Base-by-base conservation (phyloP, 2,329 filamentous ascomycete genomes). In the Cordyceps militaris region DNA sequence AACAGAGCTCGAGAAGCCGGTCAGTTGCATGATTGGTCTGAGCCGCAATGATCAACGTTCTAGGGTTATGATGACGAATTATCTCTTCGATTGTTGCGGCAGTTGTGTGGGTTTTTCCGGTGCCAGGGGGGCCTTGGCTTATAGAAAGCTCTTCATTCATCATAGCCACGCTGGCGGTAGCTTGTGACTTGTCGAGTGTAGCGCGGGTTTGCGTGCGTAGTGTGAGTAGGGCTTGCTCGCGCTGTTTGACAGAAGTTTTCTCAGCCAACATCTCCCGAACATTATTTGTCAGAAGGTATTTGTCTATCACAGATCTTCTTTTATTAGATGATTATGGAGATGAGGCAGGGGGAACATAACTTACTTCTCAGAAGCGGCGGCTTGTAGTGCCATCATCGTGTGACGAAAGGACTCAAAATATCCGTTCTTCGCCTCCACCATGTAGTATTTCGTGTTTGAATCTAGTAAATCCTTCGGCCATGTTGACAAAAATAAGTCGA, bases 1-100 rank as follows among this genome's bases (percentile, higher is more conserved):
- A 75, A 16, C 91, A 77, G 56, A 86, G 82, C 1, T 74, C 73
- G 0, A 96, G 75, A 0, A 97, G 76, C 66, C 96, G 91, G 64
- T 97, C 91, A 0, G 96, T 74, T 0, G 91, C 91, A 70, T 96
- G 91, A 59, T 97, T 97, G 0, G 91, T 97, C 65, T 96, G 91
- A 8, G 90, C 91, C 0, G 91, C 82, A 3, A 96, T 77, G 21
- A 96, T 78, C 30, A 97, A 85, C 0, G 89, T 78, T 55, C 92
- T 74, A 1, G 86, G 76, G 48, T 81, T 83, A 6, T 24, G 23
- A 9, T 38, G 36, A 5, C 55, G 36, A 1, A 71, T 52, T 3
- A 65, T 61, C 30, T 67, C 70, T 14, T 69, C 62, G 10, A 97
- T 69, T 0, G 87, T 87, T 26, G 85, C 74, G 2, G 93, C 83